Percentiles rank a stretch among this genome's conserved stretches.
Evolutionary conservation across 2,329 filamentous ascomycete species (phyloP).

Genomic region (Chaetomium sp.): DNA sequence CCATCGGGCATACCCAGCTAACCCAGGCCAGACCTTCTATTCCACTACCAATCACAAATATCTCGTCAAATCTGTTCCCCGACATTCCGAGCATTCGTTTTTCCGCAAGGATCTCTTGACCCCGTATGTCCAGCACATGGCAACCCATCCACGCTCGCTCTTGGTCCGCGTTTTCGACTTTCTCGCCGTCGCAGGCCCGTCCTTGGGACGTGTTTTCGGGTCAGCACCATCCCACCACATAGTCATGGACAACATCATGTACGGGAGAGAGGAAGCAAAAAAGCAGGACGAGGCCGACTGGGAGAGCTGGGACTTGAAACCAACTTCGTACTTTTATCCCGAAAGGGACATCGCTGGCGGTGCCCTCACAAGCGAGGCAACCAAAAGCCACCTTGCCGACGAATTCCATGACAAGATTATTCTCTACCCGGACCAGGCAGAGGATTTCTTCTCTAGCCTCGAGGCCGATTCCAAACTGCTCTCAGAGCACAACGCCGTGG

Average conservation of each 20-base stretch:
- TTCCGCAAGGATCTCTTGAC: conserved; percentile 67
- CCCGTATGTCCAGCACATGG: conserved; percentile 67
- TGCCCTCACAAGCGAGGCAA: conserved; percentile 62
- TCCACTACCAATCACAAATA: conserved; percentile 66
- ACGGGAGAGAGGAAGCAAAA: conserved; percentile 55
- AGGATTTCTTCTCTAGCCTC: conserved; percentile 57
- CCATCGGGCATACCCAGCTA: neutral
- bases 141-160: conserved; percentile 58
- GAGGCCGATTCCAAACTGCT: conserved; percentile 66
- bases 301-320: conserved; percentile 76
- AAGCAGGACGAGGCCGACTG: conserved; percentile 48
- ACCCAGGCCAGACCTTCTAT: conserved; percentile 62
- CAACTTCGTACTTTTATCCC: conserved; percentile 73
- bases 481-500: conserved; percentile 65
- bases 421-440: conserved; percentile 57
- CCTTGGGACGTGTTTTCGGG: conserved; percentile 62
- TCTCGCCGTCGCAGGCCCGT: conserved; percentile 56
- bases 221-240: conserved; percentile 71
- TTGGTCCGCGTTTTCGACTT: conserved; percentile 74
- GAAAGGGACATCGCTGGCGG: conserved; percentile 71
- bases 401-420: conserved; percentile 67
- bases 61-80: conserved; percentile 71
- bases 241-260: conserved; percentile 75
- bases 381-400: conserved; percentile 67
- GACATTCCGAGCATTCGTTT: conserved; percentile 70